Evolutionary conservation across 108 stramenopile genomes (phyloP), one percentile per base, ranked within the genome.

Genomic region (Skeletonema menzelii): DNA sequence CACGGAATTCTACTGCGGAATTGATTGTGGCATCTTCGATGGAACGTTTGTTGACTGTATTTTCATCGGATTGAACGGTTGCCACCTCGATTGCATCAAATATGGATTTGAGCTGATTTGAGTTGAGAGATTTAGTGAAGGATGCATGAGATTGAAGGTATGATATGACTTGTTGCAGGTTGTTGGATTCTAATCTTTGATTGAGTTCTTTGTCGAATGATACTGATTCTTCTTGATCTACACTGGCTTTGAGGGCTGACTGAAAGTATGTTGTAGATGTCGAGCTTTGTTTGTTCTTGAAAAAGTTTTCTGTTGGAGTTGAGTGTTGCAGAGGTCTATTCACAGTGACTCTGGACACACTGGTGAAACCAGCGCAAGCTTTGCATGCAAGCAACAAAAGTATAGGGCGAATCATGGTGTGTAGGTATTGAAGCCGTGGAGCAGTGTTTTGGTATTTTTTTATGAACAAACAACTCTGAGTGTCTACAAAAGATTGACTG

Each of bases 41-140:
- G 17, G 65, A 49, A 38, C 72, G 76, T 44, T 79, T 86, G 24
- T 84, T 85, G 24, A 77, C 67, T 14, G 70, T 80, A 58, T 85
- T 88, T 66, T 80, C 84, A 32, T 92, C 89, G 0, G 85, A 78
- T 35, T 83, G 75, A 13, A 67, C 61, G 0, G 93, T 95, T 8
- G 79, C 67, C 46, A 75, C 72, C 72, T 94, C 93, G 63, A 95
- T 88, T n/a, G 87, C 75, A 32, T 81, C 80, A 56, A 95, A 92
- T 56, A 95, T 83, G 3, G 73, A 37, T 66, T 46, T 69, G 22
- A 81, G 38, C 28, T 70, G 73, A 15, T 44, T 27, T 15, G 42
- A 14, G 14, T 70, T 20, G 13, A 82, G 49, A 0, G 73, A 67
- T 28, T 59, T 12, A n/a, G 61, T 75, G 32, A 37, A 47, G 15